Percentiles rank a stretch among this genome's conserved stretches.
Evolutionary conservation across 2,329 filamentous ascomycete species (phyloP).

Genomic region (Arthrobotrys entomopaga): DNA sequence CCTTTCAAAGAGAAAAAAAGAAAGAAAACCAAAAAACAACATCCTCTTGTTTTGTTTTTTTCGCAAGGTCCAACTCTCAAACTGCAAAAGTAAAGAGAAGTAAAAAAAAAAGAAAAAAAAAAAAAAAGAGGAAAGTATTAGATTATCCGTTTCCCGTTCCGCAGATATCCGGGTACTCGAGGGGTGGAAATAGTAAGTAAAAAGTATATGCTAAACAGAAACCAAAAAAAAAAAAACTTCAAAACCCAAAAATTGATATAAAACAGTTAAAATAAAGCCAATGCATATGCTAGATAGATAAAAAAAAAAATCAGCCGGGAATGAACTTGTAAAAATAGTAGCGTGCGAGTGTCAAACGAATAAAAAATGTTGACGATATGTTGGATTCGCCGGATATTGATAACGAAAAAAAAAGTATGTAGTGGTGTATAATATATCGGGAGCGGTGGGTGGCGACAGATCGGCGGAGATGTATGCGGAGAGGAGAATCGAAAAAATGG

Average conservation of each 20-base stretch:
- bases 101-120: conserved; percentile 51
- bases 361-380: conserved; percentile 29
- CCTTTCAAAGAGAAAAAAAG: background rate
- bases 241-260: conserved; percentile 20
- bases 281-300: background rate
- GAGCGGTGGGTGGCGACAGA: conserved; percentile 2
- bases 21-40: no score
- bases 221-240: conserved; percentile 28
- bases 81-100: conserved; percentile 48
- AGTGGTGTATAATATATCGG: background rate
- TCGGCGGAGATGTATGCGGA: conserved; percentile 21
- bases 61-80: conserved; percentile 10
- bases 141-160: conserved; percentile 56
- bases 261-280: background rate
- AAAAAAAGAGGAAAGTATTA: conserved; percentile 51
- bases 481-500: conserved; percentile 29
- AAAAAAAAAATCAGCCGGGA: conserved; percentile 23
- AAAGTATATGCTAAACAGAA: conserved; percentile 31
- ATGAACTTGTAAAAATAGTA: conserved; percentile 10
- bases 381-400: conserved; percentile 44
- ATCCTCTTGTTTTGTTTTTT: no score
- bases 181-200: conserved; percentile 14
- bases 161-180: background rate
- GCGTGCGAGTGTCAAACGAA: background rate
- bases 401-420: background rate